These are phyloP conservation scores for Beauveria scarabaeidicola DNA, from an alignment of 2,329 filamentous ascomycete species.

Conservation along the genomic window DNA sequence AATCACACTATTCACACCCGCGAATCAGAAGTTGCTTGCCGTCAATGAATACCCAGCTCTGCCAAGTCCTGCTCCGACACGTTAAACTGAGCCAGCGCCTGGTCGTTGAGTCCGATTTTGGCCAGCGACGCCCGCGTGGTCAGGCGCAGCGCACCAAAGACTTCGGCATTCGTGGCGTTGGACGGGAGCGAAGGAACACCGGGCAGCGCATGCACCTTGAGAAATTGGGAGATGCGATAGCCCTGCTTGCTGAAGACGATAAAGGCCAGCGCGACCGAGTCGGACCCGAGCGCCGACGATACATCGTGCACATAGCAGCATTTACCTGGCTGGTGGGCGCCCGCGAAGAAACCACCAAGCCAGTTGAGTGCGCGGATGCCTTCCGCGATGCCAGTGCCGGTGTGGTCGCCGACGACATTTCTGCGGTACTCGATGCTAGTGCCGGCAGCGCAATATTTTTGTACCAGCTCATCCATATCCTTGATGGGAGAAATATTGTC, in stretches of 20 bases:
- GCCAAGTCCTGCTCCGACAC: not conserved
- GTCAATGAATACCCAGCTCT: not conserved
- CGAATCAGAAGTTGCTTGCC: not conserved
- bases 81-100: not conserved
- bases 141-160: not conserved
- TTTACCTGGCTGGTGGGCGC: not conserved
- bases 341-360: not conserved
- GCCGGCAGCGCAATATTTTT: not conserved
- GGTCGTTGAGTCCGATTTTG: not conserved
- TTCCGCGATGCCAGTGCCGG: not conserved
- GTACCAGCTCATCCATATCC: not conserved
- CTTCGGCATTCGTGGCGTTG: not conserved
- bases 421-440: not conserved
- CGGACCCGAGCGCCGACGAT: not conserved
- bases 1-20: not conserved
- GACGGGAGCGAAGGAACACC: not conserved
- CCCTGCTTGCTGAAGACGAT: not conserved
- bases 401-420: not conserved
- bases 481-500: not conserved
- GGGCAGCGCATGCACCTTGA: not conserved
- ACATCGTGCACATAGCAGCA: not conserved
- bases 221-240: not conserved
- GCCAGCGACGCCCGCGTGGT: not conserved
- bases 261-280: not conserved
- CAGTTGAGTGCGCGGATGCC: not conserved